Evolutionary conservation across 495 filamentous ascomycete species (phyloP), one percentile per base, ranked within the genome.

Genomic region (Xylaria telfairii): DNA sequence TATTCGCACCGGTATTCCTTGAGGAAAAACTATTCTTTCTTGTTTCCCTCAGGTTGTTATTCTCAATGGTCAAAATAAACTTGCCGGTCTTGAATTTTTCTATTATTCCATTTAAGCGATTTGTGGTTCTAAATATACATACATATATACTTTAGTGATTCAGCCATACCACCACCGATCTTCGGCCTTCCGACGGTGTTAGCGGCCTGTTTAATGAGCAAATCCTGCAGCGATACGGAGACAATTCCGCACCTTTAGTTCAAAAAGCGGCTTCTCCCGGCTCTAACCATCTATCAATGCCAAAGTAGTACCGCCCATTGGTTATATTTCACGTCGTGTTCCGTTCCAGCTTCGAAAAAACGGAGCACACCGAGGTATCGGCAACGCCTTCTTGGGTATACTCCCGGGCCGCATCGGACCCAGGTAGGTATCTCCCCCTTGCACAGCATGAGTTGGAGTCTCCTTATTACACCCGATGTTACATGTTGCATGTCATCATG

Each of bases 171-270:
- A 24, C 41, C 26, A 17, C 64, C 65, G 65, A 59, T 68, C 17
- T 68, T 68, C 65, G 65, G 65, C 53, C 51, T 66, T 37, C 26
- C 13, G 28, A 44, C 37, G 4, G 37, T 15, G 12, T 24, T 51
- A 21, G 37, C 51, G 37, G 49, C 15, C 24, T 37, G 17, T 37
- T 21, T 51, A 17, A 37, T 42, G 12, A 54, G 34, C n/a, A 54
- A 37, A 41, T 21, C 26, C n/a, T 24, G 17, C 24, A 32, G n/a
- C 44, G 30, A 13, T 32, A 30, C 37, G 65, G 65, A 13, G 39
- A 19, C 34, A 67, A 56, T 59, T 68, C 53, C 65, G 65, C 65
- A 47, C 30, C 13, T 34, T 32, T 17, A 26, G 17, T 37, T 54
- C 34, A 37, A 41, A n/a, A 47, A n/a, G 17, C 28, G 13, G 64